Evolutionary conservation across 257 asterid species (phyloP), one percentile per base, ranked within the genome.

Genomic region (Misopates orontium): DNA sequence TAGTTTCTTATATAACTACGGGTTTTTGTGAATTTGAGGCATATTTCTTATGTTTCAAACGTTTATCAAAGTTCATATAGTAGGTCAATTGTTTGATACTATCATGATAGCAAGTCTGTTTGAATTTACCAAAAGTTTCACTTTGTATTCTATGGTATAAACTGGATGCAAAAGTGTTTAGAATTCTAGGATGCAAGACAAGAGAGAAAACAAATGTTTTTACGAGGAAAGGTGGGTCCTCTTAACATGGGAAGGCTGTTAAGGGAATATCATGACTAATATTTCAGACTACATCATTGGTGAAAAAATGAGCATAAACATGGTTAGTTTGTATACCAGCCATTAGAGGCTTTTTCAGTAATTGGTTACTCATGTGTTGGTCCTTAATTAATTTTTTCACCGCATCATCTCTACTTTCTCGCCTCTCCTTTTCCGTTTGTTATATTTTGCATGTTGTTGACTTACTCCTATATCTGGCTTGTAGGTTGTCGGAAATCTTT

Each of bases 401-500:
- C 36, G 36, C 36, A 28, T 28, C 36, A 24, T 56, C 51, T 54
- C 61, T 47, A 15, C 20, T 24, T 12, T 52, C 28, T 52, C 47
- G 31, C 56, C 24, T 14, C 32, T 13, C 52, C 51, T 45, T 28
- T 1, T 45, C 57, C 31, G 20, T 70, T 10, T 21, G 41, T 45
- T 22, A 11, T 25, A 71, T 39, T 61, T 73, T 58, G 70, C 41
- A 48, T 48, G 57, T 63, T 42, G 54, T 53, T 59, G 73, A 75
- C 59, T 65, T 67, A 56, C 74, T 72, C 17, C 42, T 67, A 48
- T 41, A 45, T 82, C 64, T 69, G 64, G 59, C 54, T 69, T 77
- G 48, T 87, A 93, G 98, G 91, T 89, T 13, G 85, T 93, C 32
- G 99, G 98, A 50, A 75, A 71, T 56, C 53, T 89, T 62, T 93